These are phyloP conservation scores for Hansenula anomala DNA, from an alignment of 1,139 yeast species.

Conservation along the genomic window DNA sequence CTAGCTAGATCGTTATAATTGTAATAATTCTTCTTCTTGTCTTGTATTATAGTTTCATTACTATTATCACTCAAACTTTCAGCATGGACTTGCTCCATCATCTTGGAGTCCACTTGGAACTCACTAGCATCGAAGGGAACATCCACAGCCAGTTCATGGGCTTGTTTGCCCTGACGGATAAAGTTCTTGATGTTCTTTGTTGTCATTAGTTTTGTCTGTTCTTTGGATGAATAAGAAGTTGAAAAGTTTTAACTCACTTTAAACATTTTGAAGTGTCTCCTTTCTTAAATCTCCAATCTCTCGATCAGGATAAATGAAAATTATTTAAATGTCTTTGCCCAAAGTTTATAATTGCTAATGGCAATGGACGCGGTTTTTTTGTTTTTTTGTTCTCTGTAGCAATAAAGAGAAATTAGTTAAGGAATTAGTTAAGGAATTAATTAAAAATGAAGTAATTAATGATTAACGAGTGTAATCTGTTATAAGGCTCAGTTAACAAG, in stretches of 20 bases:
- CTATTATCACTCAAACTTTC: not conserved
- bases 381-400: too few relatives aligned
- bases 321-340: too few relatives aligned
- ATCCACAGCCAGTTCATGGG: conserved; percentile 25
- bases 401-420: too few relatives aligned
- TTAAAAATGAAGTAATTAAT: too few relatives aligned
- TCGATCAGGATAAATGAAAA: too few relatives aligned
- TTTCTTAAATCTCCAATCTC: too few relatives aligned
- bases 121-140: not conserved
- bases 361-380: too few relatives aligned
- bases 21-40: conserved; percentile 8
- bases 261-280: not conserved
- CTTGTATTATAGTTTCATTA: conserved; percentile 5
- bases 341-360: too few relatives aligned
- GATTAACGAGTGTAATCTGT: too few relatives aligned
- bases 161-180: conserved; percentile 81
- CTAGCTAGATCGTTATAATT: conserved; percentile 21
- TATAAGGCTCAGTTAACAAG: too few relatives aligned
- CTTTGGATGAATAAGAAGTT: too few relatives aligned
- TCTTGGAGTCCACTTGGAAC: not conserved
- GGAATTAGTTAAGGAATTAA: too few relatives aligned
- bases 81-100: not conserved
- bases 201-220: conserved; percentile 6
- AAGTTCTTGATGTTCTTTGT: conserved; percentile 64
- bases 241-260: not conserved